Percentiles rank a stretch among this genome's conserved stretches.
Conservation (phyloP, 1,284 basidiomycete species). For the Somion occarium region DNA sequence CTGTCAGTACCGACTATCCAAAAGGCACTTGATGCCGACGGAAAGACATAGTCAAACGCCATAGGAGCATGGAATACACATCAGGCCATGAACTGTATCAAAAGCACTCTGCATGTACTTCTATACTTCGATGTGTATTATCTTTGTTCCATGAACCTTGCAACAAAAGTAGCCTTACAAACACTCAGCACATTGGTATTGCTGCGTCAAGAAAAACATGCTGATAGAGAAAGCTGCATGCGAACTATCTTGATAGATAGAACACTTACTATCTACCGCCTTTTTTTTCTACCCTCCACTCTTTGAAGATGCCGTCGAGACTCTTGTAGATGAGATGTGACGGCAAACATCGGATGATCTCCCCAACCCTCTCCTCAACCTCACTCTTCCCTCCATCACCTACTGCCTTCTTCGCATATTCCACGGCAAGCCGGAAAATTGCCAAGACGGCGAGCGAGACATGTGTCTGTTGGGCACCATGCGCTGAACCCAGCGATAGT, state of each 20-base stretch:
- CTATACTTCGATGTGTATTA: too few relatives aligned
- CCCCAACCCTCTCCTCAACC: slow-evolving; percentile 76
- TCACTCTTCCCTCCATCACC: slow-evolving; percentile 66
- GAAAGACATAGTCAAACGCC: too few relatives aligned
- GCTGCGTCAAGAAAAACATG: too few relatives aligned
- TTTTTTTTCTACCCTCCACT: slow-evolving; percentile 82
- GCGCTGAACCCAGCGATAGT: slow-evolving; percentile 68
- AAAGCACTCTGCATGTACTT: too few relatives aligned
- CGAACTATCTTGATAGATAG: too few relatives aligned
- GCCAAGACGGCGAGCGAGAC: slow-evolving; percentile 89
- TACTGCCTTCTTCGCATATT: slow-evolving; percentile 70
- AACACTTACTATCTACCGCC: slow-evolving; percentile 36
- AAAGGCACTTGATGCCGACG: neutral
- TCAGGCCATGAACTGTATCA: too few relatives aligned
- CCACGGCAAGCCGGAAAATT: slow-evolving; percentile 79
- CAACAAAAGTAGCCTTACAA: too few relatives aligned
- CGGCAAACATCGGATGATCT: slow-evolving; percentile 86
- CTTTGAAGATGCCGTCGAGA: slow-evolving; percentile 89
- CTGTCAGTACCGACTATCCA: slow-evolving; percentile 9
- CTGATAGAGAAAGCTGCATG: too few relatives aligned
- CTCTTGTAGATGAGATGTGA: slow-evolving; percentile 83
- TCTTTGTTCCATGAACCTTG: too few relatives aligned
- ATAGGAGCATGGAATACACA: too few relatives aligned
- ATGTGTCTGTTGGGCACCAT: slow-evolving; percentile 87
- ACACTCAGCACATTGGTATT: too few relatives aligned